Conservation (phyloP, 768 basidiomycete species). For the Trametes cinnabarina region DNA sequence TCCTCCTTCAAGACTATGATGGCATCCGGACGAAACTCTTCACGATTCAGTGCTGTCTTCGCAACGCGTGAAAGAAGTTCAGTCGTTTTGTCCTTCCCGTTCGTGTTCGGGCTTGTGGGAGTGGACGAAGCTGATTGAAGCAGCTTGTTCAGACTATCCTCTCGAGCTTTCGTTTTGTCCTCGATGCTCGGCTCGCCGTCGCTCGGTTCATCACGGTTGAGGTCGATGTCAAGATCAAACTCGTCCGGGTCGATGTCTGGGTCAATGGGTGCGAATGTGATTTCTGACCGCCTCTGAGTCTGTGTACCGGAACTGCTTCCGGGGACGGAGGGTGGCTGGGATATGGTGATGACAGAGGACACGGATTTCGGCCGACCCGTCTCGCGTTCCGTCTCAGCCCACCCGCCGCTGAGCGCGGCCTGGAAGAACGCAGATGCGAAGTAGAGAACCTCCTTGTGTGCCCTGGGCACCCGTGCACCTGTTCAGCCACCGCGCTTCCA, state of each 20-base stretch:
- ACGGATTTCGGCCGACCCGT: constrained; percentile 72
- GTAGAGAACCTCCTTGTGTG: constrained; percentile 87
- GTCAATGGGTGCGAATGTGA: constrained; percentile 61
- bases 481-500: background rate
- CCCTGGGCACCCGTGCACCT: constrained; percentile 45
- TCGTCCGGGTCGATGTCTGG: constrained; percentile 48
- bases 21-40: constrained; percentile 58
- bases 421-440: constrained; percentile 97
- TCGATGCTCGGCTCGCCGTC: constrained; percentile 28
- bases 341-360: constrained; percentile 83
- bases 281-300: constrained; percentile 46
- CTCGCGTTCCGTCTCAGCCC: constrained; percentile 68
- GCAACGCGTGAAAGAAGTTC: constrained; percentile 15
- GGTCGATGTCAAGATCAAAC: constrained; percentile 39
- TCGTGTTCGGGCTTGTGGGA: constrained; percentile 4
- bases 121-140: constrained; percentile 35
- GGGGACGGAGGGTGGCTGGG: constrained; percentile 64
- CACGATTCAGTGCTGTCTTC: constrained; percentile 8
- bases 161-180: constrained; percentile 41
- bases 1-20: constrained; percentile 91
- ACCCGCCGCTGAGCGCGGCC: constrained; percentile 84
- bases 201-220: constrained; percentile 32
- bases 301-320: constrained; percentile 44
- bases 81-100: constrained; percentile 18
- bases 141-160: constrained; percentile 60